A percentile compares a stretch with the other conserved stretches of the same genome.
Conservation (phyloP, 73 alveolate genomes). For the Stentor coeruleus region DNA sequence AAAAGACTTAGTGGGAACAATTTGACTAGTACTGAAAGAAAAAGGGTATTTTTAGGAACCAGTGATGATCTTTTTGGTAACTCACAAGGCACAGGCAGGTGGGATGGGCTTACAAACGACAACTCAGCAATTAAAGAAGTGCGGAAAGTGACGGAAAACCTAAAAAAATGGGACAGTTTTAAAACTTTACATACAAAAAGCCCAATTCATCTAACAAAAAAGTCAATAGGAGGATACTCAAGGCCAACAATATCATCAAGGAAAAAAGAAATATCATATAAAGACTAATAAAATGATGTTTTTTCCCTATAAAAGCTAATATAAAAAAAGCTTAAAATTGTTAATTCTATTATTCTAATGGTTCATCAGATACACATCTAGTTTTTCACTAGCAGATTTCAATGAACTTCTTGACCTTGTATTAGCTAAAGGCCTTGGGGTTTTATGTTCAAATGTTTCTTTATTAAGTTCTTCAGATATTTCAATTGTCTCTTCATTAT, state of each 20-base stretch:
- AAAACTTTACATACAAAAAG: too few species aligned
- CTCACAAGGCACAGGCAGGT: neutral
- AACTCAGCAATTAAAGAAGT: neutral
- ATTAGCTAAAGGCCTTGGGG: neutral
- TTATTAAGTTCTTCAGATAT: too few species aligned
- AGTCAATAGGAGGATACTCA: neutral
- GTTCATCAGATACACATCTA: neutral
- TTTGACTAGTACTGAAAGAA: neutral
- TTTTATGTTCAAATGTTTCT: neutral
- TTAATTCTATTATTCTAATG: too few species aligned
- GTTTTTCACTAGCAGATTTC: neutral
- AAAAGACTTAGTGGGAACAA: neutral
- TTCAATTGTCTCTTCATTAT: too few species aligned
- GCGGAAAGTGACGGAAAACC: neutral
- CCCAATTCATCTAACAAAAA: neutral
- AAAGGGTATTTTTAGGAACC: neutral
- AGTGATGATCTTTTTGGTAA: neutral
- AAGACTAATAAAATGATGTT: too few species aligned
- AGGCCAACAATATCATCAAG: neutral
- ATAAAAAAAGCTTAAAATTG: neutral
- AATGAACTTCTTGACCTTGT: neutral
- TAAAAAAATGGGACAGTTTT: neutral
- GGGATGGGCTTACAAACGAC: neutral
- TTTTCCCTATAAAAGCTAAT: too few species aligned
- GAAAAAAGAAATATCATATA: neutral